phyloP scores from a whole-genome alignment of 139 green algal species.

The Closterium sp. region DNA sequence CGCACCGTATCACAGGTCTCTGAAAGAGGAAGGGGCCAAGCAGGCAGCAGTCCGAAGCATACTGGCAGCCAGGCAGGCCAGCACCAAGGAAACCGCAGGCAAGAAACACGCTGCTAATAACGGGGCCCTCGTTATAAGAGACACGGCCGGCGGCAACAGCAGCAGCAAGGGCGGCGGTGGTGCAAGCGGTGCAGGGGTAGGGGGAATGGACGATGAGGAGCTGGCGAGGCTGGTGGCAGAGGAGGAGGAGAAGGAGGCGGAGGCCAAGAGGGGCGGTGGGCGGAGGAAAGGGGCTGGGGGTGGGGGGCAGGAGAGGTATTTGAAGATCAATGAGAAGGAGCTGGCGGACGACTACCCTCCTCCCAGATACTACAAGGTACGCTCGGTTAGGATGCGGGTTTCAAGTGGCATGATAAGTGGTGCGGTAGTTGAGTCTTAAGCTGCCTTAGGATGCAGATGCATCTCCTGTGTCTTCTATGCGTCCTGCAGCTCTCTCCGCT shows the following conservation, averaged over 20 bases:
- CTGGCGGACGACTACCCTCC: slow-evolving; percentile 93
- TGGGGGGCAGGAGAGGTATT: slow-evolving; percentile 59
- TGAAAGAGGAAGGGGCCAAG: not conserved
- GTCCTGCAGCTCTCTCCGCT: no score
- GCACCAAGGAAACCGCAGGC: not conserved
- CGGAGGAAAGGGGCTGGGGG: not conserved
- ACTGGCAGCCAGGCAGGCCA: not conserved
- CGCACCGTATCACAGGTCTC: not conserved
- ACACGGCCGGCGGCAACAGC: not conserved
- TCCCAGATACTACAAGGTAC: slow-evolving; percentile 67
- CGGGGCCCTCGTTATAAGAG: not conserved
- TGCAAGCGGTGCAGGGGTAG: not conserved
- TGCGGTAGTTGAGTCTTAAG: no score
- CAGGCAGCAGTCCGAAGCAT: not conserved
- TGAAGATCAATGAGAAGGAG: slow-evolving; percentile 85
- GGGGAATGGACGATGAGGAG: slow-evolving; percentile 5
- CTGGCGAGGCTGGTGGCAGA: slow-evolving; percentile 6
- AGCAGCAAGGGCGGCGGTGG: not conserved
- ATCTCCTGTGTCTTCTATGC: no score
- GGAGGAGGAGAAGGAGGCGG: slow-evolving; percentile 1
- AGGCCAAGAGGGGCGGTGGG: not conserved
- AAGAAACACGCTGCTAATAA: not conserved
- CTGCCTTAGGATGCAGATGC: no score
- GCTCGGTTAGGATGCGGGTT: no score
- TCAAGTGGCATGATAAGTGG: no score